Conservation (phyloP, 192 early-diverging fungal genomes). For the Chytriomyces confervae region DNA sequence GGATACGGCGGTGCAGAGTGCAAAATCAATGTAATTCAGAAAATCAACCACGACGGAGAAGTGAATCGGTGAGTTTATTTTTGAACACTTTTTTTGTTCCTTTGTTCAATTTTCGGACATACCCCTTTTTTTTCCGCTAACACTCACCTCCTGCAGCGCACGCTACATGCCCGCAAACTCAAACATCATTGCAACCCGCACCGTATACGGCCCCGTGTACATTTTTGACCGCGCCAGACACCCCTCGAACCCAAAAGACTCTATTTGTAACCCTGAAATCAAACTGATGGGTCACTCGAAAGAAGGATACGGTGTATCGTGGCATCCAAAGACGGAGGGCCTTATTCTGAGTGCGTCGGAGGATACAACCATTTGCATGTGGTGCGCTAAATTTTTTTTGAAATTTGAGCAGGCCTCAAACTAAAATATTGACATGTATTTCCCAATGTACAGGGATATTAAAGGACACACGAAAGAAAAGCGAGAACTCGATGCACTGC, state of each 20-base stretch:
- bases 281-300: conserved; percentile 84
- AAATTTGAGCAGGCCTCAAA: no score
- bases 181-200: conserved; percentile 95
- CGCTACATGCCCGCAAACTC: conserved; percentile 97
- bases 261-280: conserved; percentile 85
- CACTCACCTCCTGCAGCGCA: conserved; percentile 69
- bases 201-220: conserved; percentile 89
- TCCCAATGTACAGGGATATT: no score
- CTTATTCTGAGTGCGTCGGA: conserved; percentile 89
- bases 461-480: conserved; percentile 77
- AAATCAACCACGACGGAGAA: conserved; percentile 96
- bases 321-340: conserved; percentile 83
- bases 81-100: conserved; percentile 4
- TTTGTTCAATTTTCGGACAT: conserved; percentile 4
- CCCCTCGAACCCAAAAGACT: conserved; percentile 70
- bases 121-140: background rate
- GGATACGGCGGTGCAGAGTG: conserved; percentile 82
- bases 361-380: conserved; percentile 89
- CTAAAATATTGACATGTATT: no score
- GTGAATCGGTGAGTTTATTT: conserved; percentile 72
- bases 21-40: conserved; percentile 86
- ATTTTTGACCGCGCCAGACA: conserved; percentile 95
- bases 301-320: conserved; percentile 96
- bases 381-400: no score
- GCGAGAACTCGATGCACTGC: conserved; percentile 72